Percentiles rank a stretch among this genome's conserved stretches.
Evolutionary conservation across 2,329 filamentous ascomycete genomes (phyloP).

Genomic region (Claviceps sp.): DNA sequence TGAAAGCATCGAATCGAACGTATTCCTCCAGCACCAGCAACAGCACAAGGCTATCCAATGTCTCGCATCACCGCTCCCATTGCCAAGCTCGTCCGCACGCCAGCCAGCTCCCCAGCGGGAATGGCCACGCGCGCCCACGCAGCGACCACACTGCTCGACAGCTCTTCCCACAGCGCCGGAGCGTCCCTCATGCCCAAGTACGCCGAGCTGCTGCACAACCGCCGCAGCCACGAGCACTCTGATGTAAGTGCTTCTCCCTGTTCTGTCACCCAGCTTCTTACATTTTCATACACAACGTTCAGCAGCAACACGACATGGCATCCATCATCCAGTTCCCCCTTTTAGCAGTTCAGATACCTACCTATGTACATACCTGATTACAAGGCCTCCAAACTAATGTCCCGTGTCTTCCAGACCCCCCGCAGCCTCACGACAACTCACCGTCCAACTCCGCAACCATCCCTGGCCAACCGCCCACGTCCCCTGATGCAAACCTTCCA

Average conservation of each 20-base stretch:
- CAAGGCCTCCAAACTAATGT: too few relatives aligned
- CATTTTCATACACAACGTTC: too few relatives aligned
- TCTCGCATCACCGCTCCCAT: slow-evolving; percentile 36
- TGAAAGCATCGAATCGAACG: too few relatives aligned
- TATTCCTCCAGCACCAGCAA: too few relatives aligned
- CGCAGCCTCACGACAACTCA: slow-evolving; percentile 34
- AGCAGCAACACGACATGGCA: too few relatives aligned
- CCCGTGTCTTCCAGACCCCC: slow-evolving; percentile 13
- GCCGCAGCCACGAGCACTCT: slow-evolving; percentile 20
- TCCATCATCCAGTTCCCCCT: too few relatives aligned
- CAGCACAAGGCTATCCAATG: slow-evolving; percentile 18
- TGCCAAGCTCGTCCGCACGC: slow-evolving; percentile 33
- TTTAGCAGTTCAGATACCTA: too few relatives aligned
- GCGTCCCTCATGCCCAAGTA: slow-evolving; percentile 33
- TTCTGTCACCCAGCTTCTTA: too few relatives aligned
- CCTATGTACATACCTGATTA: too few relatives aligned
- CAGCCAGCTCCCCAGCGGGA: slow-evolving; percentile 29
- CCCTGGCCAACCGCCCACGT: slow-evolving; percentile 30
- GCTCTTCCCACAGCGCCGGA: slow-evolving; percentile 22
- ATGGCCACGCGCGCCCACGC: slow-evolving; percentile 15
- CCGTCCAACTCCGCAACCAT: slow-evolving; percentile 31
- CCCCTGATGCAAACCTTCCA: slow-evolving; percentile 53
- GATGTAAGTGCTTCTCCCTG: slow-evolving; percentile 23
- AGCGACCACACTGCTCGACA: slow-evolving; percentile 20
- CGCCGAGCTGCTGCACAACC: slow-evolving; percentile 29